These are phyloP conservation scores for Paraleonurus japonicus DNA, from an alignment of 257 asterid genomes.

Conservation along the genomic window DNA sequence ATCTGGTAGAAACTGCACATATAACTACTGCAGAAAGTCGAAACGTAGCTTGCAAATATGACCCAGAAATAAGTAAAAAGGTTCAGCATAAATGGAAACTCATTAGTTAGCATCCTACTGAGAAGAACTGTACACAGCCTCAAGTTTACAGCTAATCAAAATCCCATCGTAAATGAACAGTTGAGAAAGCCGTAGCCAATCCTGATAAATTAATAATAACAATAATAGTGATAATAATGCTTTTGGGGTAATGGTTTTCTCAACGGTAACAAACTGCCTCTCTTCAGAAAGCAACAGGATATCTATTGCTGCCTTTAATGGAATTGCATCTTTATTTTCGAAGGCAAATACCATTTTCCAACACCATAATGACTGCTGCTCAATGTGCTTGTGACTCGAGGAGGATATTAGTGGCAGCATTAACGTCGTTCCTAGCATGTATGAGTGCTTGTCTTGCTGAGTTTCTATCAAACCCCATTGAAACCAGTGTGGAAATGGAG, in stretches of 20 bases:
- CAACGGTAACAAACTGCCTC: slow-evolving; percentile 5
- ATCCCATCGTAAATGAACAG: background rate
- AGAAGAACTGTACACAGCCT: slow-evolving; percentile 32
- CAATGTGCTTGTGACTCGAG: slow-evolving; percentile 71
- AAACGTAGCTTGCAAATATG: background rate
- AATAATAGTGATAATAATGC: background rate
- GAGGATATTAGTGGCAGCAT: slow-evolving; percentile 89
- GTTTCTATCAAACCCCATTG: slow-evolving; percentile 93
- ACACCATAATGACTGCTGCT: slow-evolving; percentile 10
- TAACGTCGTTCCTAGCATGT: slow-evolving; percentile 80
- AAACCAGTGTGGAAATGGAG: slow-evolving; percentile 62
- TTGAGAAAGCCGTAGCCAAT: background rate
- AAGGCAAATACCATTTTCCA: slow-evolving; percentile 6
- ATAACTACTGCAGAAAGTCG: background rate
- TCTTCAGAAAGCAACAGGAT: slow-evolving; percentile 7
- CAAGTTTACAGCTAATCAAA: slow-evolving; percentile 27
- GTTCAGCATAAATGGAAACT: background rate
- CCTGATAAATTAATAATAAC: background rate
- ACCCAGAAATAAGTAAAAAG: background rate
- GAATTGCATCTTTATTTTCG: background rate
- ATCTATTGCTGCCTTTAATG: background rate
- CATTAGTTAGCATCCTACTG: slow-evolving; percentile 22
- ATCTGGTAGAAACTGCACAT: background rate
- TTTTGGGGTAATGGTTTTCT: slow-evolving; percentile 4
- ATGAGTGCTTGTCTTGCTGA: slow-evolving; percentile 91